A percentile compares a stretch with the other conserved stretches of the same genome.
Conservation (phyloP, 495 filamentous ascomycete genomes). For the Aspergillus avenaceus region DNA sequence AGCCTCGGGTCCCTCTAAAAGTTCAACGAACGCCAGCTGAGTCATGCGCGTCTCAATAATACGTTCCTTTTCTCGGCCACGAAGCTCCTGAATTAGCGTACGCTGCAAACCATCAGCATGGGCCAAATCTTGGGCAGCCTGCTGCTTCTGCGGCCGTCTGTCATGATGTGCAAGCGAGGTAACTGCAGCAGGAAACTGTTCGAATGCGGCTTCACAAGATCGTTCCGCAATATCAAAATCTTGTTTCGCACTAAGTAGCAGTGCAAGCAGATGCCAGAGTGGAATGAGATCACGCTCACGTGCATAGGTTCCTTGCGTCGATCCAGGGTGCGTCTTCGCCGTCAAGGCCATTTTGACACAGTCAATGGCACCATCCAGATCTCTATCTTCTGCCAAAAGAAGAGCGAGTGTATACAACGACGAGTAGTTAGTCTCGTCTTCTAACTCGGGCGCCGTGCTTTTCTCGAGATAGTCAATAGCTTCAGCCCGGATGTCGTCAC, state of each 20-base stretch:
- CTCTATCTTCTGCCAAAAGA: slow-evolving; percentile 73
- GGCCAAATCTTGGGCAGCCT: slow-evolving; percentile 31
- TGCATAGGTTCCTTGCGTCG: slow-evolving; percentile 22
- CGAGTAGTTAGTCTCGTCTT: slow-evolving; percentile 58
- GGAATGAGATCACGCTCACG: slow-evolving; percentile 40
- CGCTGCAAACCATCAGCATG: slow-evolving; percentile 20
- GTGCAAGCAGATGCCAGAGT: slow-evolving; percentile 78
- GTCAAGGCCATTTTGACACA: slow-evolving; percentile 62
- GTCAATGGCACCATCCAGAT: slow-evolving; percentile 72
- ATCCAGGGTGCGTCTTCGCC: slow-evolving; percentile 25
- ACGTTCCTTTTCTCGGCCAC: slow-evolving; percentile 70
- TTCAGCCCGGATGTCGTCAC: slow-evolving; percentile 64
- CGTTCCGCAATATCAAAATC: slow-evolving; percentile 76
- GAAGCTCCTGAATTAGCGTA: slow-evolving; percentile 67
- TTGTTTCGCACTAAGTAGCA: slow-evolving; percentile 80
- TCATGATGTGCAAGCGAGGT: slow-evolving; percentile 51
- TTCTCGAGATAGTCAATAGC: slow-evolving; percentile 70
- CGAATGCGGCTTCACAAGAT: slow-evolving; percentile 84
- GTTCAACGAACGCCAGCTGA: slow-evolving; percentile 77
- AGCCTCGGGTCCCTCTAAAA: slow-evolving; percentile 72
- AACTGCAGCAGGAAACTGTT: slow-evolving; percentile 63
- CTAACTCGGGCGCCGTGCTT: slow-evolving; percentile 61
- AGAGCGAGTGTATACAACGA: slow-evolving; percentile 76
- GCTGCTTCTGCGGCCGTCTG: slow-evolving; percentile 26
- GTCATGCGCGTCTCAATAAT: slow-evolving; percentile 93